These are phyloP conservation scores for Lactarius akahatsu DNA, from an alignment of 768 basidiomycete species.

Conservation along the genomic window DNA sequence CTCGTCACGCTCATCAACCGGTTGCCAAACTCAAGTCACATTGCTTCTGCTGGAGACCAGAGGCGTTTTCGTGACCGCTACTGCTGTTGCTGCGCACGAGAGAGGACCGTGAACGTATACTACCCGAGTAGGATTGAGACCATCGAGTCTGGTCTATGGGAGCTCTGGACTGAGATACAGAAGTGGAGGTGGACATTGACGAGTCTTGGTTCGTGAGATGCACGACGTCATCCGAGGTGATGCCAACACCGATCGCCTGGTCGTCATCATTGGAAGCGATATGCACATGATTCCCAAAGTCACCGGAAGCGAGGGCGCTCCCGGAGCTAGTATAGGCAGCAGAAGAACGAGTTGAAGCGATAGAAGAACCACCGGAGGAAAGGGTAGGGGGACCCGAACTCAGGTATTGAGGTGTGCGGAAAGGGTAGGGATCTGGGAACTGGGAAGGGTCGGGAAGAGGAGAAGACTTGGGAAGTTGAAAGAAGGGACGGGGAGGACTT, in stretches of 20 bases:
- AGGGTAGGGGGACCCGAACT: conserved; percentile 53
- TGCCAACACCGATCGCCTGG: conserved; percentile 53
- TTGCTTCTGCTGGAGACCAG: conserved; percentile 57
- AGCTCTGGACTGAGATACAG: conserved; percentile 47
- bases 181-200: conserved; percentile 45
- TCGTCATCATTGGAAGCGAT: conserved; percentile 63
- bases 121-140: conserved; percentile 69
- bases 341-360: conserved; percentile 70
- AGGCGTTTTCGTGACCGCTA: conserved; percentile 42
- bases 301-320: conserved; percentile 57
- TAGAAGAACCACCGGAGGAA: conserved; percentile 69
- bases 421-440: conserved; percentile 73
- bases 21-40: conserved; percentile 73
- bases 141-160: conserved; percentile 66
- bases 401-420: conserved; percentile 50
- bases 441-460: conserved; percentile 61
- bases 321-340: conserved; percentile 76
- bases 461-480: conserved; percentile 48
- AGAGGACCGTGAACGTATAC: conserved; percentile 68
- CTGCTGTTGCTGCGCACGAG: conserved; percentile 52
- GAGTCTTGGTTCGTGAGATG: conserved; percentile 59
- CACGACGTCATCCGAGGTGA: conserved; percentile 64
- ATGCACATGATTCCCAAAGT: conserved; percentile 59
- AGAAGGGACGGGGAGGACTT: conserved; percentile 34
- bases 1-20: conserved; percentile 71